Evolutionary conservation across 768 basidiomycete genomes (phyloP).

Genomic region (Tricholoma matsutake): DNA sequence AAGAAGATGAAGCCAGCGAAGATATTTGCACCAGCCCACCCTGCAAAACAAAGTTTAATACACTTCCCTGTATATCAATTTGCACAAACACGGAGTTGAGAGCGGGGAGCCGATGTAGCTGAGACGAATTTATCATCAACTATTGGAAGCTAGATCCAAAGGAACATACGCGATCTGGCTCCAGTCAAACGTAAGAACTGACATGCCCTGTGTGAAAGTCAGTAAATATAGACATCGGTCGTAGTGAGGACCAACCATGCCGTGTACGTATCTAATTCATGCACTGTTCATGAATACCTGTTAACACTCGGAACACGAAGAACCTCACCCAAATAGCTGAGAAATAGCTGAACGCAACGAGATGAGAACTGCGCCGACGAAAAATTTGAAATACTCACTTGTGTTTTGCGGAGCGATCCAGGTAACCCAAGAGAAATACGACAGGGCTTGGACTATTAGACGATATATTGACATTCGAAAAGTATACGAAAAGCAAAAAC

Average conservation of each 20-base stretch:
- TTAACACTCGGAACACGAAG: no score
- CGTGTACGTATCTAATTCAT: constrained; percentile 66
- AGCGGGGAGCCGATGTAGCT: constrained; percentile 61
- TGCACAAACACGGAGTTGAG: constrained; percentile 56
- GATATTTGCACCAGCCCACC: constrained; percentile 78
- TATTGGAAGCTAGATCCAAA: constrained; percentile 20
- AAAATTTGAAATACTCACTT: constrained; percentile 36
- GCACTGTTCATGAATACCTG: constrained; percentile 34
- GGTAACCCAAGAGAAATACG: constrained; percentile 57
- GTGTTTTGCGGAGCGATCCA: constrained; percentile 69
- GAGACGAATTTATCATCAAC: constrained; percentile 40
- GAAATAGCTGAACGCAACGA: no score
- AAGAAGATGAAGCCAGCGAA: constrained; percentile 60
- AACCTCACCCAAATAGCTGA: no score
- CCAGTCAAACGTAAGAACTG: constrained; percentile 81
- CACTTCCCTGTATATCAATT: no score
- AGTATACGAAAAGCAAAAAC: constrained; percentile 34
- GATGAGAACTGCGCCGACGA: no score
- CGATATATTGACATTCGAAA: no score
- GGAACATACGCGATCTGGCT: constrained; percentile 44
- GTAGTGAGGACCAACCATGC: constrained; percentile 18
- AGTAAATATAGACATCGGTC: no score
- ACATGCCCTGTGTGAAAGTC: constrained; percentile 46
- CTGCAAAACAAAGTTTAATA: no score
- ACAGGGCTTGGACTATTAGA: constrained; percentile 38